Conservation (phyloP, 228 moss, liverwort and hornwort species). For the Sphagnum magellanicum region DNA sequence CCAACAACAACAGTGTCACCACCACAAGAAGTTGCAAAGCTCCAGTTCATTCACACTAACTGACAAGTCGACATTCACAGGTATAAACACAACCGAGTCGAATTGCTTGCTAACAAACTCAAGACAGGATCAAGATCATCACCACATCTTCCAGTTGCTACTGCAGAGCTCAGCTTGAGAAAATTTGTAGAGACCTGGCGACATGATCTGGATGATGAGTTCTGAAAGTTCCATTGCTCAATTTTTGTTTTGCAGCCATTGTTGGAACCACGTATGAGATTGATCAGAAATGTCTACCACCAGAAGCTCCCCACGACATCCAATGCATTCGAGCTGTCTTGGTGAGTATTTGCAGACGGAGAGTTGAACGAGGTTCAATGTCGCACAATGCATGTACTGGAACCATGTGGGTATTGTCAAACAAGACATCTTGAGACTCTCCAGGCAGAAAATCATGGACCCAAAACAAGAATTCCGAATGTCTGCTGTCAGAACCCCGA, state of each 20-base stretch:
- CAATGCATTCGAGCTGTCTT: constrained; percentile 21
- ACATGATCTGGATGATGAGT: too few species aligned
- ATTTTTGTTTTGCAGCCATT: constrained; percentile 1
- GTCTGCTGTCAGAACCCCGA: background rate
- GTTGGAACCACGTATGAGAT: constrained; percentile 12
- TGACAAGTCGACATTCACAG: too few species aligned
- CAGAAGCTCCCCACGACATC: constrained; percentile 19
- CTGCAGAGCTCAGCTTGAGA: too few species aligned
- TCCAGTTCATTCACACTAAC: too few species aligned
- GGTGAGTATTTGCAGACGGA: constrained; percentile 11
- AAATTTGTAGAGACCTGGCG: too few species aligned
- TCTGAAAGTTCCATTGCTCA: background rate
- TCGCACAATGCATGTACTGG: background rate
- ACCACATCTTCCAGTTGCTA: too few species aligned
- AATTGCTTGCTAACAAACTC: too few species aligned
- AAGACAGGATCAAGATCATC: too few species aligned
- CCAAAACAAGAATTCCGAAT: background rate
- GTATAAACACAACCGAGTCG: too few species aligned
- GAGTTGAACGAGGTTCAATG: background rate
- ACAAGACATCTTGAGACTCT: background rate
- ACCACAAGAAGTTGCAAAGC: too few species aligned
- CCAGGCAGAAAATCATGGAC: background rate
- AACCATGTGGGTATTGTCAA: too few species aligned
- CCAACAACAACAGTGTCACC: too few species aligned
- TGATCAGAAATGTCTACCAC: constrained; percentile 13